These are phyloP conservation scores for Aspergillus jensenii DNA, from an alignment of 2,329 filamentous ascomycete species.

Conservation along the genomic window DNA sequence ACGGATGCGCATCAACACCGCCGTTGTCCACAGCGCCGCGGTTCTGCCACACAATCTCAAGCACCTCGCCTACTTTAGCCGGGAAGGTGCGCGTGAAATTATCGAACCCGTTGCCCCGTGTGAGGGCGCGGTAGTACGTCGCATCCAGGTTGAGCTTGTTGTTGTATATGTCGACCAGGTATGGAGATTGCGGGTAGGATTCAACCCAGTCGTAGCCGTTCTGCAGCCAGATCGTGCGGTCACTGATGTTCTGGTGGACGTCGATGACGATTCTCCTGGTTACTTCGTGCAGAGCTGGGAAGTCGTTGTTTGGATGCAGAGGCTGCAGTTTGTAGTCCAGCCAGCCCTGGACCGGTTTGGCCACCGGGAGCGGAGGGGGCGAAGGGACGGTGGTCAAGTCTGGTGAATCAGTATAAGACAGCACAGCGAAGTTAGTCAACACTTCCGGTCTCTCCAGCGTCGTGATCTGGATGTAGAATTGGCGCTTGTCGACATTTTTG, in stretches of 20 bases:
- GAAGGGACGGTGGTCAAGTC: constrained; percentile 2
- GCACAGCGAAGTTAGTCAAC: constrained; percentile 28
- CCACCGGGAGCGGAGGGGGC: constrained; percentile 3
- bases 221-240: constrained; percentile 29
- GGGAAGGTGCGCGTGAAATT: constrained; percentile 41
- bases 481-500: constrained; percentile 40
- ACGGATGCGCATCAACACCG: constrained; percentile 44
- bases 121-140: constrained; percentile 23
- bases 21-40: constrained; percentile 25
- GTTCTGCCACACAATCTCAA: constrained; percentile 48
- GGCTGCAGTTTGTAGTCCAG: constrained; percentile 26
- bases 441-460: constrained; percentile 25
- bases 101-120: constrained; percentile 39
- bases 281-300: constrained; percentile 41
- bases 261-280: constrained; percentile 52
- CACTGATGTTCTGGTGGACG: constrained; percentile 29
- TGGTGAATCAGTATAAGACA: constrained; percentile 3
- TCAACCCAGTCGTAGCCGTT: constrained; percentile 51
- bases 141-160: not conserved
- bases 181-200: constrained; percentile 34
- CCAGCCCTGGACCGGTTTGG: constrained; percentile 7
- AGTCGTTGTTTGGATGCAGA: not conserved
- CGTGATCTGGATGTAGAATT: constrained; percentile 47
- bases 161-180: constrained; percentile 49
- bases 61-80: constrained; percentile 46